Conservation (phyloP, 179 eudicot genomes). For the Spergularia azorica region DNA sequence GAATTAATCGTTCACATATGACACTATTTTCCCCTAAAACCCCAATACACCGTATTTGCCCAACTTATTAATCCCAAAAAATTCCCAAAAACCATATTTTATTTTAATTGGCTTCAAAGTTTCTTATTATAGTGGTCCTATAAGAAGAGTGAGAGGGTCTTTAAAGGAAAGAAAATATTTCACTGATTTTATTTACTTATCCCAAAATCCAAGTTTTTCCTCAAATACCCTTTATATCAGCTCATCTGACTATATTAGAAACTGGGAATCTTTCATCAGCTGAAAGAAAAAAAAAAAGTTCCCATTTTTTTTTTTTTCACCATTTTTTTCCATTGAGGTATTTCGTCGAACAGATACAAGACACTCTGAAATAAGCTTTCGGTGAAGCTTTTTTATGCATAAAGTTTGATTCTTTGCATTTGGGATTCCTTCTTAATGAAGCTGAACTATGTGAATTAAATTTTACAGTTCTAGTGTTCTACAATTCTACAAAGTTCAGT, state of each 20-base stretch:
- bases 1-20: no score
- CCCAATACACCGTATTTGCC: background rate
- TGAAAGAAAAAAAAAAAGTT: background rate
- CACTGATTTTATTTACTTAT: background rate
- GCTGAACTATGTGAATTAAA: conserved; percentile 5
- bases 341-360: conserved; percentile 28
- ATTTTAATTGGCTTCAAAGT: conserved; percentile 23
- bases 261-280: conserved; percentile 26
- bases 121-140: conserved; percentile 3
- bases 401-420: conserved; percentile 25
- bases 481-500: background rate
- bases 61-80: background rate
- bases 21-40: background rate
- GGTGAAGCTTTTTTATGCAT: conserved; percentile 8
- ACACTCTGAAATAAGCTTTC: conserved; percentile 19
- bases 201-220: background rate
- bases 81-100: background rate
- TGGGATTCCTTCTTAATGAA: conserved; percentile 22
- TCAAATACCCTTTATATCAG: background rate
- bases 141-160: background rate
- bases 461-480: background rate
- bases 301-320: background rate
- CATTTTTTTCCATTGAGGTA: conserved; percentile 11
- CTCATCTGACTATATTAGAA: conserved; percentile 9
- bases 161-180: conserved; percentile 30